Base-by-base conservation (phyloP, 345 rosid genomes). In the Eucalyptus guilfoylei region DNA sequence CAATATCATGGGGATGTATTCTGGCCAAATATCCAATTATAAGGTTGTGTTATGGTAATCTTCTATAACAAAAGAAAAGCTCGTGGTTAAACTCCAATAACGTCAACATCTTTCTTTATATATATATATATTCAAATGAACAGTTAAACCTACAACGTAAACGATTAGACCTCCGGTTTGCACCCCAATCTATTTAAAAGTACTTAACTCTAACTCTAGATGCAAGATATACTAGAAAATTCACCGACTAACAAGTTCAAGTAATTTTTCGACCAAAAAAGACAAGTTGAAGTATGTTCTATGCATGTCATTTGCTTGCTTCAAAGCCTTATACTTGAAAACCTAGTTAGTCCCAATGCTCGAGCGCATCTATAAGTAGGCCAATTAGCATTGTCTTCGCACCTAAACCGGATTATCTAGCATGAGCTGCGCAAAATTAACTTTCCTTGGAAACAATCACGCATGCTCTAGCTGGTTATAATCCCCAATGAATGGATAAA, bases 21-120 rank as follows among this genome's bases (percentile, higher is more conserved):
- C 16, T 1, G 2, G 17, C 34, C 34, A 6, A 62, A 28, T 62
- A 8, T 62, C 34, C 69, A 62, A 62, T 3, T 62, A 62, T 62
- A 62, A 62, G 15, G 69, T 60, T 28, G 15, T 28, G 69, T 12
- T 30, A 62, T 12, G 7, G 34, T 62, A 62, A 62, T 62, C 9
- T 62, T 62, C 16, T 62, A 62, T 62, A 30, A 6, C 34, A 62
- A 62, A 62, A 30, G 8, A 9, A 28, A 62, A 62, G 2, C 69
- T 30, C 30, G 69, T 62, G 69, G 17, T 62, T 62, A 62, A 62
- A 13, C 17, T 62, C 32, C 6, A 30, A 30, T 62, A 62, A 28
- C 17, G 0, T 30, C 17, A 12, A 0, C 0, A 60, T 52, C 16
- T 13, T 30, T 7, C 3, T 28, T 6, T 28, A 28, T 6, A n/a